phyloP scores from a whole-genome alignment of 164 flowering plant species.

The Paratinospora sagittata region DNA sequence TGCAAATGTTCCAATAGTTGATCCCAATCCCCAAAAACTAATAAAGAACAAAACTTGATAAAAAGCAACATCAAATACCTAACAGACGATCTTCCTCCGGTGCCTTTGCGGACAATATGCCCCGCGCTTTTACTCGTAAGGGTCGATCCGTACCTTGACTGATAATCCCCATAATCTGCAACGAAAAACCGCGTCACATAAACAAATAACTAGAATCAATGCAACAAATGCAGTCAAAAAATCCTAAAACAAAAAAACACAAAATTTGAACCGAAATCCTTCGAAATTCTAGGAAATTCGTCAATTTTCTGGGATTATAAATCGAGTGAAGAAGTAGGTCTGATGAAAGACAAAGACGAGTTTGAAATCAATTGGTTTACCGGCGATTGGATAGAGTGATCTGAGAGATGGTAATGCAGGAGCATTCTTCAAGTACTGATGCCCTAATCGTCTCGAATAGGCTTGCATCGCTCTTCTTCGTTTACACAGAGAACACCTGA shows the following conservation, averaged over 20 bases:
- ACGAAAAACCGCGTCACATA: not conserved
- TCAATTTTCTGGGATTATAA: not conserved
- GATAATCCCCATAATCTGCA: slow-evolving; percentile 59
- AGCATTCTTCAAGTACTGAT: slow-evolving; percentile 25
- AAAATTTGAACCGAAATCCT: not conserved
- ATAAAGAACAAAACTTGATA: not conserved
- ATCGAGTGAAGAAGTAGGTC: slow-evolving; percentile 9
- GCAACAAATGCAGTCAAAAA: not conserved
- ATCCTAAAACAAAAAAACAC: not conserved
- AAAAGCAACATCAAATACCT: slow-evolving; percentile 40
- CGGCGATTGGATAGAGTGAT: slow-evolving; percentile 24
- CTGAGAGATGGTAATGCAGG: slow-evolving; percentile 39
- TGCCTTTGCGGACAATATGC: slow-evolving; percentile 87
- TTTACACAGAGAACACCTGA: no score
- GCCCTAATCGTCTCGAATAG: slow-evolving; percentile 45
- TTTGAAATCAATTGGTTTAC: not conserved
- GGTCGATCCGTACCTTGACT: slow-evolving; percentile 53
- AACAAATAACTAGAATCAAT: not conserved
- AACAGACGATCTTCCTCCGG: slow-evolving; percentile 98
- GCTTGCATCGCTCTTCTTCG: slow-evolving; percentile 52
- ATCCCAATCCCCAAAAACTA: no score
- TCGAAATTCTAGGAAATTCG: not conserved
- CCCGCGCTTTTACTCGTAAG: slow-evolving; percentile 61
- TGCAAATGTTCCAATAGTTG: no score
- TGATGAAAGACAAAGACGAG: slow-evolving; percentile 2